Evolutionary conservation across 176 grass and related monocot genomes (phyloP).

Genomic region (Carex pumila): DNA sequence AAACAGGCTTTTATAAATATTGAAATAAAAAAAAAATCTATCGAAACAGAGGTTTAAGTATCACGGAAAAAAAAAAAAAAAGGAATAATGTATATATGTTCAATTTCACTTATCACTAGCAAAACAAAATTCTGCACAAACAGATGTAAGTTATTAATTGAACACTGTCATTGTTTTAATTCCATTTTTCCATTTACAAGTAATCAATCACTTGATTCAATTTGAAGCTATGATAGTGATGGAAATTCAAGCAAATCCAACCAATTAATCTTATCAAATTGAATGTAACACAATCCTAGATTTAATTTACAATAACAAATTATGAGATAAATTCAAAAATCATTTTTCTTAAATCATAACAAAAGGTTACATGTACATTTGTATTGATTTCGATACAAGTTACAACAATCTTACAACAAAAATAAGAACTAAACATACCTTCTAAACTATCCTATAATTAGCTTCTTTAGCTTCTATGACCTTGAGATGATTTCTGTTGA

Average conservation of each 20-base stretch:
- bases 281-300: neutral
- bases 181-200: neutral
- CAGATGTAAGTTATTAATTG: no score
- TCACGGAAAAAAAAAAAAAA: no score
- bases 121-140: no score
- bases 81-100: no score
- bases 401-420: neutral
- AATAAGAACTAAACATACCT: neutral
- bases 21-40: no score
- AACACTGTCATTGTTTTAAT: no score
- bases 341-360: neutral
- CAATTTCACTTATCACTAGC: no score
- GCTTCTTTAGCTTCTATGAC: neutral
- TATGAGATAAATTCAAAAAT: neutral
- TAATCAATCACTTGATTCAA: neutral
- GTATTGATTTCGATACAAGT: neutral
- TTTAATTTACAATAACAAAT: neutral
- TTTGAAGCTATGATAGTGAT: neutral
- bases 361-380: neutral
- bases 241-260: neutral
- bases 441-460: neutral
- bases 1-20: no score
- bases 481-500: no score
- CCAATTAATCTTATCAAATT: neutral
- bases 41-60: no score